These are phyloP conservation scores for Capronia americana DNA, from an alignment of 2,329 filamentous ascomycete genomes.

Conservation along the genomic window DNA sequence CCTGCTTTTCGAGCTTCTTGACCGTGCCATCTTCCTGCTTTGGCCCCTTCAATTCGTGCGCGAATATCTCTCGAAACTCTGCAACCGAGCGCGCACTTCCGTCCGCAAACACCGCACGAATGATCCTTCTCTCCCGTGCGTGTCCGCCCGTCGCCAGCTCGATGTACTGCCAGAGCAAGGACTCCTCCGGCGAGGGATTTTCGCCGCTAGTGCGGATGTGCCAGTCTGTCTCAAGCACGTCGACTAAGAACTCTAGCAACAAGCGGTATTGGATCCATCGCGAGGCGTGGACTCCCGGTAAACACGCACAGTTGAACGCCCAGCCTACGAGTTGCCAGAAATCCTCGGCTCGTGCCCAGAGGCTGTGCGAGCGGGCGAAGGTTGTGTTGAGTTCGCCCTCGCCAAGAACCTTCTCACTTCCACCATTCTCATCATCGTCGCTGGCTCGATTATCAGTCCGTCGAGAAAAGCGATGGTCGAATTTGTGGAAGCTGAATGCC, in stretches of 20 bases:
- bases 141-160: conserved; percentile 41
- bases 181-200: conserved; percentile 43
- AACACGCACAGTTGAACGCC: conserved; percentile 87
- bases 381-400: conserved; percentile 61
- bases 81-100: conserved; percentile 46
- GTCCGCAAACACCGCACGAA: conserved; percentile 57
- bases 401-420: conserved; percentile 38
- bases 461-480: conserved; percentile 35
- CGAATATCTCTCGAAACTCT: conserved; percentile 55
- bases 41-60: conserved; percentile 51
- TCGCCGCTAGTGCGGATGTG: conserved; percentile 30
- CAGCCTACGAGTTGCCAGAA: conserved; percentile 91
- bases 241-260: conserved; percentile 76
- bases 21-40: conserved; percentile 41
- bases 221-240: conserved; percentile 55
- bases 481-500: conserved; percentile 71
- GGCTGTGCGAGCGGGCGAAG: conserved; percentile 67
- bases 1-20: conserved; percentile 49
- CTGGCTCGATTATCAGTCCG: conserved; percentile 28
- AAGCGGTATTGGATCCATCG: conserved; percentile 82
- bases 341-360: conserved; percentile 80
- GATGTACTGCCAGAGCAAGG: conserved; percentile 54
- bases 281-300: conserved; percentile 53
- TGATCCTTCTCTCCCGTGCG: conserved; percentile 50
- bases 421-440: conserved; percentile 47